Percentiles rank a stretch among this genome's conserved stretches.
Evolutionary conservation across 1,284 basidiomycete species (phyloP).

Genomic region (Tetrapyrgos nigripes): DNA sequence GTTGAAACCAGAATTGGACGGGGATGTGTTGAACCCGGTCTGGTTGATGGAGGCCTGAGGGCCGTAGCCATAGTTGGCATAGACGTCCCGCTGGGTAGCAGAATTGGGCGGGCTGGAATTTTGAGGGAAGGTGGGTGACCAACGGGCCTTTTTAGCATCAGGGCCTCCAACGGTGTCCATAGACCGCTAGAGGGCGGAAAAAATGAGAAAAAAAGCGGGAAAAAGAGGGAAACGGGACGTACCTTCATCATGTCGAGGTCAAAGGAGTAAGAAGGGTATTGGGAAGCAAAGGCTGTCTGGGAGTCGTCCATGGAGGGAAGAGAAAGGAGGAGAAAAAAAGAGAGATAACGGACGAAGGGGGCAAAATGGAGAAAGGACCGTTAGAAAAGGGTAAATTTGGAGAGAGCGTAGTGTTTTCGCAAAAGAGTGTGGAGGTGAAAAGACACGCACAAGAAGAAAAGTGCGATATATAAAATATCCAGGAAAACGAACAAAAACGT

Average conservation of each 20-base stretch:
- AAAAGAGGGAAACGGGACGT: conserved; percentile 23
- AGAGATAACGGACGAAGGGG: conserved; percentile 36
- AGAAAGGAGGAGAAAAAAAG: conserved; percentile 25
- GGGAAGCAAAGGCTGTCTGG: conserved; percentile 69
- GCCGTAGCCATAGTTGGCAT: conserved; percentile 85
- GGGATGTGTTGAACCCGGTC: conserved; percentile 53
- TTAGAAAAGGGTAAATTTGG: conserved; percentile 40
- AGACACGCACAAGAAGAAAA: conserved; percentile 59
- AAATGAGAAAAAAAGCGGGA: conserved; percentile 12
- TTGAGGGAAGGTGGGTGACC: conserved; percentile 72
- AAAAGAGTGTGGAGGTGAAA: conserved; percentile 48
- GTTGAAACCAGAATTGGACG: conserved; percentile 46
- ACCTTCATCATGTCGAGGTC: conserved; percentile 92
- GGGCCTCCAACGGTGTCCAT: conserved; percentile 83
- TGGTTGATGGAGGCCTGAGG: conserved; percentile 70
- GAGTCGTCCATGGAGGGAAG: conserved; percentile 68
- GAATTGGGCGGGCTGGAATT: conserved; percentile 29
- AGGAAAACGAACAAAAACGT: conserved; percentile 20
- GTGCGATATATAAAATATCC: conserved; percentile 33
- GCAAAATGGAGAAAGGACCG: conserved; percentile 37
- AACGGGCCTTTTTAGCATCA: conserved; percentile 86
- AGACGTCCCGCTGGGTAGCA: conserved; percentile 63
- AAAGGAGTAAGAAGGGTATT: conserved; percentile 71
- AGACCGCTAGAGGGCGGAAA: conserved; percentile 57
- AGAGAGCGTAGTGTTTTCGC: conserved; percentile 25